These are phyloP conservation scores for Botrytis sinoallii DNA, from an alignment of 2,329 filamentous ascomycete species.

Conservation along the genomic window DNA sequence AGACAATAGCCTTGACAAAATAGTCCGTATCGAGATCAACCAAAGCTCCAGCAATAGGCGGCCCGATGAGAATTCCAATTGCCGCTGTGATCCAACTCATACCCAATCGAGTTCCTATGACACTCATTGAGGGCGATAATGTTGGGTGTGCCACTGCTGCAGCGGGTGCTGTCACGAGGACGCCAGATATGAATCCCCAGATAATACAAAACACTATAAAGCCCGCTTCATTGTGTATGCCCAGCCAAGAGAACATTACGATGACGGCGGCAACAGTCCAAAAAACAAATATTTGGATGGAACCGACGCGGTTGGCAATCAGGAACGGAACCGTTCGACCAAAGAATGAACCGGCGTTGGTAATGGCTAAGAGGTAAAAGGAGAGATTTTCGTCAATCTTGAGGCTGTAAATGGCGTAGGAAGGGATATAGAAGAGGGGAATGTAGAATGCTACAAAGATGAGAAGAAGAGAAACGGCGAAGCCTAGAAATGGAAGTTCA, in stretches of 20 bases:
- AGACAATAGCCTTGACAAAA: constrained; percentile 4
- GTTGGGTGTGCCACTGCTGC: constrained; percentile 13
- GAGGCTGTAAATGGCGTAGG: constrained; percentile 42
- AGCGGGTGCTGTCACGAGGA: constrained; percentile 12
- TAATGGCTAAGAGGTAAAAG: constrained; percentile 50
- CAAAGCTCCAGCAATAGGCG: constrained; percentile 22
- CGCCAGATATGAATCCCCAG: constrained; percentile 76
- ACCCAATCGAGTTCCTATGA: constrained; percentile 22
- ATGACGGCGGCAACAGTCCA: constrained; percentile 25
- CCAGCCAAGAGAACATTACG: constrained; percentile 43
- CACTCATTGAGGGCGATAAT: not conserved
- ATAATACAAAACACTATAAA: constrained; percentile 69
- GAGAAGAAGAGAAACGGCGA: constrained; percentile 40
- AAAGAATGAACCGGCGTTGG: constrained; percentile 49
- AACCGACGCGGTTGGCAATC: constrained; percentile 45
- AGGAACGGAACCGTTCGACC: constrained; percentile 51
- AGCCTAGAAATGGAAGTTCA: constrained; percentile 38
- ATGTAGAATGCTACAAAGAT: constrained; percentile 47
- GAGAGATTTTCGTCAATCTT: constrained; percentile 47
- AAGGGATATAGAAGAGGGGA: constrained; percentile 47
- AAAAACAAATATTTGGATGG: constrained; percentile 44
- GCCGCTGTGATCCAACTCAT: constrained; percentile 18
- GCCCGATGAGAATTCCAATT: constrained; percentile 19
- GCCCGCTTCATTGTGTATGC: constrained; percentile 51
- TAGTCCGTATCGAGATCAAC: not conserved